Percentiles rank a stretch among this genome's conserved stretches.
phyloP scores from a whole-genome alignment of 306 rosid genomes.

The Leucaena leucocephala region DNA sequence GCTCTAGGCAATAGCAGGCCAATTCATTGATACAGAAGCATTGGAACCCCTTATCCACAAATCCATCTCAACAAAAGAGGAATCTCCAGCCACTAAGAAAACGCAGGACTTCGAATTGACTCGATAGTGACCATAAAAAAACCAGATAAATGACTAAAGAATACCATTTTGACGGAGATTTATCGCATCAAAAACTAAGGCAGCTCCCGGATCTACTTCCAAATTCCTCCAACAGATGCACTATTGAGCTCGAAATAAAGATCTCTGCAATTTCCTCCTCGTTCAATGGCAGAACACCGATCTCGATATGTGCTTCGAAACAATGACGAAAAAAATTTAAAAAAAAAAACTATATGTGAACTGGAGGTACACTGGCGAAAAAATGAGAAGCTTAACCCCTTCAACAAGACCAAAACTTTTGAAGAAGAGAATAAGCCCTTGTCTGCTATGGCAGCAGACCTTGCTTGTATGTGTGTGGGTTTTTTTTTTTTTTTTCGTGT shows the following conservation, averaged over 20 bases:
- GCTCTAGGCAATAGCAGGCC: conserved; percentile 53
- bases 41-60: conserved; percentile 15
- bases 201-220: conserved; percentile 66
- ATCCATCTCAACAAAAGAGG: background rate
- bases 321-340: background rate
- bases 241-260: conserved; percentile 45
- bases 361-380: conserved; percentile 29
- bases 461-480: background rate
- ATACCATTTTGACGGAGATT: conserved; percentile 65
- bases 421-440: conserved; percentile 55
- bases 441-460: conserved; percentile 39
- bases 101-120: conserved; percentile 43
- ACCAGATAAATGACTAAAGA: conserved; percentile 11
- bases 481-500: background rate
- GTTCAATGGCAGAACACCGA: background rate
- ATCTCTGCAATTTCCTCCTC: conserved; percentile 41
- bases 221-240: conserved; percentile 34
- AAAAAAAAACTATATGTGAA: background rate
- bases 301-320: conserved; percentile 24
- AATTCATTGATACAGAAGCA: conserved; percentile 35
- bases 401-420: conserved; percentile 38
- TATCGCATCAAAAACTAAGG: conserved; percentile 67
- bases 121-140: background rate
- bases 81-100: background rate
- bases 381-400: conserved; percentile 54